phyloP scores from a whole-genome alignment of 192 early-diverging fungal genomes.

The Kickxella alabastrina region DNA sequence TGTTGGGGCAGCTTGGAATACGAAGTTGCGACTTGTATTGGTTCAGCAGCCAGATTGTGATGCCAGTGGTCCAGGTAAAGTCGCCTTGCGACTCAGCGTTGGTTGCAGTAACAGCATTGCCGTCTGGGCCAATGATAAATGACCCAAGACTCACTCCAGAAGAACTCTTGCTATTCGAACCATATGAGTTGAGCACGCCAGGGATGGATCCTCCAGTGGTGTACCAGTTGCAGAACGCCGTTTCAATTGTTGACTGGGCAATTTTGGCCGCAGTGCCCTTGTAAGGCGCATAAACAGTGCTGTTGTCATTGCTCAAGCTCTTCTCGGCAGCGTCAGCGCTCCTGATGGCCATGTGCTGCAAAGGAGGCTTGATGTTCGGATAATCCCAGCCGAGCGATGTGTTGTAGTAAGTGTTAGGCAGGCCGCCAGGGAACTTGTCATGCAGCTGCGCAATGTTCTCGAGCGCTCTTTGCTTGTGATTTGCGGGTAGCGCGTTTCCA shows the following conservation, averaged over 20 bases:
- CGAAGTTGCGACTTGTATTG: slow-evolving; percentile 19
- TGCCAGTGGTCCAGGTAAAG: slow-evolving; percentile 44
- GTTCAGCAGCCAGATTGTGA: slow-evolving; percentile 33
- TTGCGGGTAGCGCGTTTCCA: slow-evolving; percentile 15
- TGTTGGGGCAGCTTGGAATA: slow-evolving; percentile 38
- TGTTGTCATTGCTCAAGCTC: neutral
- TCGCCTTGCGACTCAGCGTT: slow-evolving; percentile 8
- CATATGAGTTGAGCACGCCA: slow-evolving; percentile 38
- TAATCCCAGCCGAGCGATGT: slow-evolving; percentile 66
- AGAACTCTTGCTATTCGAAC: neutral
- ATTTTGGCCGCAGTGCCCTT: slow-evolving; percentile 15
- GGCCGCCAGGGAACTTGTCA: slow-evolving; percentile 54
- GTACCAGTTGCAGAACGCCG: slow-evolving; percentile 68
- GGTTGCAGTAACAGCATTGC: slow-evolving; percentile 21
- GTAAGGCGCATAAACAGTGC: neutral
- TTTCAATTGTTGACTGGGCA: slow-evolving; percentile 54
- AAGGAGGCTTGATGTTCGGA: slow-evolving; percentile 64
- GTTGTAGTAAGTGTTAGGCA: slow-evolving; percentile 59
- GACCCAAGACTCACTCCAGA: slow-evolving; percentile 25
- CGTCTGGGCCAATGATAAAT: slow-evolving; percentile 14
- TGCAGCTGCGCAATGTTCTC: slow-evolving; percentile 39
- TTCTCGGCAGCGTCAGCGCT: slow-evolving; percentile 20
- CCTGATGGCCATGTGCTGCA: slow-evolving; percentile 55
- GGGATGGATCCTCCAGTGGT: slow-evolving; percentile 59
- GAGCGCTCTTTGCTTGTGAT: slow-evolving; percentile 40